Base-by-base conservation (phyloP, 495 filamentous ascomycete species). In the Neurospora sp. region DNA sequence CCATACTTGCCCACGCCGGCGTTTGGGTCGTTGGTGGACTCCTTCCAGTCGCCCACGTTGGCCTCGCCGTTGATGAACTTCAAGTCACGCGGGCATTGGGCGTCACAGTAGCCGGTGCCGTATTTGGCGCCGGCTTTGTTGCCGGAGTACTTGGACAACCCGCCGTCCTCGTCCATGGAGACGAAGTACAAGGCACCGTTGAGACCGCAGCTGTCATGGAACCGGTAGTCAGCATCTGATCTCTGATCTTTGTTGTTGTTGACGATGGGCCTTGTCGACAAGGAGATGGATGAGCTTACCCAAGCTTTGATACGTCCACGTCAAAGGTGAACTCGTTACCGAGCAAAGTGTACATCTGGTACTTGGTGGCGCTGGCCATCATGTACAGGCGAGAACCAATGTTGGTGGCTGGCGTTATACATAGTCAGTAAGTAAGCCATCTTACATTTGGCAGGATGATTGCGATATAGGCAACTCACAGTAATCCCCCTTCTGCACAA, bases 41-140 rank as follows among this genome's bases (percentile, higher is more conserved):
- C 81, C 66, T 78, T 73, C 90, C 90, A 91, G 74, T 86, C 84
- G 18, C 87, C 89, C 18, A 84, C 75, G 80, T 90, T 91, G 81
- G 82, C 87, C 83, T 84, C 82, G 75, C 84, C 84, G 70, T 80
- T 81, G 76, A 86, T 83, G 76, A 84, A 86, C 82, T 85, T 85
- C 71, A 85, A 74, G 74, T 85, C 84, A 75, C 79, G 82, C 35
- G 84, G 83, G 80, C 87, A 89, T 74, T 89, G 87, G 11, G 85
- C 80, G 73, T 88, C 87, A 73, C 87, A 89, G 81, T 88, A 89
- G 6, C 87, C 79, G 31, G 85, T 87, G 11, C 87, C 87, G 79
- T 88, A 89, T 76, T 87, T 85, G 75, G 87, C 86, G 76, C 87
- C 87, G 39, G 87, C 87, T 79, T 85, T 85, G 83, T 88, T 88